These are phyloP conservation scores for Aspergillus hancockii DNA, from an alignment of 495 filamentous ascomycete species.

Conservation along the genomic window DNA sequence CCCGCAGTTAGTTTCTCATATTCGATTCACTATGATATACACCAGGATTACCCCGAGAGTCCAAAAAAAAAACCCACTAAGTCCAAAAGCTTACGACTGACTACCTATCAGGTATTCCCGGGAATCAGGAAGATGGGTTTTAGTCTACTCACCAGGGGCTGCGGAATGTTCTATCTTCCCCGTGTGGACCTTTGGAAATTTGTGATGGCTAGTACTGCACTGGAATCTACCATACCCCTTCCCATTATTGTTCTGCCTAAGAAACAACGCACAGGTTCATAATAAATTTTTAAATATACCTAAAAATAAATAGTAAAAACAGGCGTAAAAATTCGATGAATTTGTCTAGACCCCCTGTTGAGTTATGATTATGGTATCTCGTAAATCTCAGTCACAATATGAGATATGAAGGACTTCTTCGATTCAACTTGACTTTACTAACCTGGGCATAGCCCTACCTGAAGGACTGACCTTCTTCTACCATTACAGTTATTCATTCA, in stretches of 20 bases:
- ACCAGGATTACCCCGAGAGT: neutral
- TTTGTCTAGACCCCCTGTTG: neutral
- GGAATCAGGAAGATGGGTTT: slow-evolving; percentile 24
- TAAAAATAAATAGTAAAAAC: neutral
- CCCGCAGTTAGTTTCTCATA: neutral
- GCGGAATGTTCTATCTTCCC: slow-evolving; percentile 25
- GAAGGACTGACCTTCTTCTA: neutral
- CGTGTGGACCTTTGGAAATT: slow-evolving; percentile 11
- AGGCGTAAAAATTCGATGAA: neutral
- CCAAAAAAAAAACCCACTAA: neutral
- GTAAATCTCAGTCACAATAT: neutral
- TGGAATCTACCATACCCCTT: neutral
- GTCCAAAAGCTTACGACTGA: slow-evolving; percentile 7
- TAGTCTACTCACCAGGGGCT: slow-evolving; percentile 20
- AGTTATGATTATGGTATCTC: neutral
- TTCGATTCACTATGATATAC: neutral
- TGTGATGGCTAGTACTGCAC: neutral
- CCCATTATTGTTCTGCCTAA: neutral
- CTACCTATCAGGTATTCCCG: slow-evolving; percentile 19
- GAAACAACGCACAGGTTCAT: neutral
- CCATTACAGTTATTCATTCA: neutral
- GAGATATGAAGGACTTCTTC: neutral
- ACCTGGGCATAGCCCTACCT: neutral
- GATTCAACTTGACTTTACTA: neutral
- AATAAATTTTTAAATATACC: neutral